phyloP scores from a whole-genome alignment of 768 basidiomycete genomes.

The Panellus pusillus region DNA sequence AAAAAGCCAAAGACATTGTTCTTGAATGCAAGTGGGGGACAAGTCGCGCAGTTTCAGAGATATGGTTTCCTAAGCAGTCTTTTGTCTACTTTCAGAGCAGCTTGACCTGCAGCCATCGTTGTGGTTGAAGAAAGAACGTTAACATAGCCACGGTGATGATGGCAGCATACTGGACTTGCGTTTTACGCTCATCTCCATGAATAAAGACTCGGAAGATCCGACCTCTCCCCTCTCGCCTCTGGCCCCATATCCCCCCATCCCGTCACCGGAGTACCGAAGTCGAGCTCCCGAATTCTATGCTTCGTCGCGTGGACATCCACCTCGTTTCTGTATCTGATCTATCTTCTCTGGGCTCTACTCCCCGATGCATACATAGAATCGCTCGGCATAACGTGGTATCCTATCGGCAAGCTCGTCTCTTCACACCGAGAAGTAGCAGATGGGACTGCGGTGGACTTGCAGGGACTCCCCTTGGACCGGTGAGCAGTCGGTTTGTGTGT shows the following conservation, averaged over 20 bases:
- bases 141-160: too few species aligned
- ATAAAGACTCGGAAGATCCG: conserved; percentile 24
- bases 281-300: conserved; percentile 85
- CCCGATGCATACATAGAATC: conserved; percentile 68
- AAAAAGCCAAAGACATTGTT: conserved; percentile 52
- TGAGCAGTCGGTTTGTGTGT: conserved; percentile 51
- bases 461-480: conserved; percentile 44
- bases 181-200: too few species aligned
- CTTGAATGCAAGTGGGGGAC: conserved; percentile 43
- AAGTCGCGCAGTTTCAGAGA: conserved; percentile 44
- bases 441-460: conserved; percentile 46
- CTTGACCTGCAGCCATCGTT: conserved; percentile 3
- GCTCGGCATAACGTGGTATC: conserved; percentile 81
- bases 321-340: conserved; percentile 65
- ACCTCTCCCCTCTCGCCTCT: conserved; percentile 47
- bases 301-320: conserved; percentile 86
- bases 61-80: conserved; percentile 51
- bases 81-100: conserved; percentile 53
- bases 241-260: conserved; percentile 39
- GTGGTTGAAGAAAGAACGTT: neutral
- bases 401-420: conserved; percentile 55
- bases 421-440: conserved; percentile 39
- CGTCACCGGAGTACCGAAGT: conserved; percentile 50
- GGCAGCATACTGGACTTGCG: too few species aligned
- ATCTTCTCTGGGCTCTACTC: conserved; percentile 77